Percentiles rank a stretch among this genome's conserved stretches.
Conservation (phyloP, 2,329 filamentous ascomycete genomes). For the Coleophoma cylindrospora region DNA sequence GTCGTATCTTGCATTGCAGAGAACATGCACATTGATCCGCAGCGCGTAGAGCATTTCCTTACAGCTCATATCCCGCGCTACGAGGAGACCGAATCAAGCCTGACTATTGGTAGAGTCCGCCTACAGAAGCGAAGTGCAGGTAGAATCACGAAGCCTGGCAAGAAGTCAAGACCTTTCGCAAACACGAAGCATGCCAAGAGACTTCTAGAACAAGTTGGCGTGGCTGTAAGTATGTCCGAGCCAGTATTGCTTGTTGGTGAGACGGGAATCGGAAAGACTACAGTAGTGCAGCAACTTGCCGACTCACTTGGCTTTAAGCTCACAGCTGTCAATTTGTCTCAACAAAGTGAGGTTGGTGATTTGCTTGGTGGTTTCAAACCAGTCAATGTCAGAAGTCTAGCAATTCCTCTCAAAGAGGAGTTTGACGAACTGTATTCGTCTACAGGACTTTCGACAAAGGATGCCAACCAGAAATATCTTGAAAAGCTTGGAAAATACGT, state of each 20-base stretch:
- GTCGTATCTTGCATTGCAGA: constrained; percentile 72
- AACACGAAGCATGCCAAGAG: constrained; percentile 81
- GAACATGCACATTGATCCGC: constrained; percentile 80
- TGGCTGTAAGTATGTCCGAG: constrained; percentile 78
- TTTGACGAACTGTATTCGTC: constrained; percentile 86
- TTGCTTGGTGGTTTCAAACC: constrained; percentile 95
- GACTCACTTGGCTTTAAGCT: constrained; percentile 80
- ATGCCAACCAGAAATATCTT: constrained; percentile 76
- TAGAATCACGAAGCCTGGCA: constrained; percentile 39
- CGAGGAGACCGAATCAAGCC: constrained; percentile 50
- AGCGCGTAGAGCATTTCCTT: constrained; percentile 75
- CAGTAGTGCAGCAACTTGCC: constrained; percentile 88
- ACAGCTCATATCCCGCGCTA: constrained; percentile 66
- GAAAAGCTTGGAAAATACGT: constrained; percentile 76
- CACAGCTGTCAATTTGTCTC: constrained; percentile 90
- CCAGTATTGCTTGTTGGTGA: constrained; percentile 94
- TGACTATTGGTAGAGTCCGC: constrained; percentile 62
- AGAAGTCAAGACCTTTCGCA: constrained; percentile 69
- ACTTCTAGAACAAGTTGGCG: constrained; percentile 82
- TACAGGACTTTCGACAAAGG: constrained; percentile 78
- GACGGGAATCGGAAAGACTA: constrained; percentile 97
- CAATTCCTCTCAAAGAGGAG: constrained; percentile 86
- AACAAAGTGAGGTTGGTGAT: constrained; percentile 97
- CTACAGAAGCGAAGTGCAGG: constrained; percentile 45
- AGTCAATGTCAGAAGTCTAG: constrained; percentile 81